A percentile compares a stretch with the other conserved stretches of the same genome.
These are phyloP conservation scores for Plasmodium relictum DNA, from an alignment of 169 alveolate species.

Conservation along the genomic window DNA sequence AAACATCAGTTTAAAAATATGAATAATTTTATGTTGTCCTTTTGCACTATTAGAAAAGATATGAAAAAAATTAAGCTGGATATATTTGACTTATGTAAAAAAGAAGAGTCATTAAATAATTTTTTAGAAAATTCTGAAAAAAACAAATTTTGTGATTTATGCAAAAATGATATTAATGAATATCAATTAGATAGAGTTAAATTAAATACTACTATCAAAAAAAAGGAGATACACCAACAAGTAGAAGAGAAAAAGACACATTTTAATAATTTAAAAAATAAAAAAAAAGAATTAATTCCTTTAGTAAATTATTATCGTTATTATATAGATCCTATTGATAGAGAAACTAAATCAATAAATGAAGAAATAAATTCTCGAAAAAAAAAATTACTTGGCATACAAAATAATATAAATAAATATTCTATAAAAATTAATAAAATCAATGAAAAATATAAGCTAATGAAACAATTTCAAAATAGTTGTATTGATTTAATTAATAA, in stretches of 20 bases:
- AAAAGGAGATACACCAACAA: neutral
- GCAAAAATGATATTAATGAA: neutral
- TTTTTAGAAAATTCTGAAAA: neutral
- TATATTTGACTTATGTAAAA: conserved; percentile 3
- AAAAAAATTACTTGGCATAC: conserved; percentile 10
- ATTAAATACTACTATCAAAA: neutral
- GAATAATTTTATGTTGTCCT: neutral
- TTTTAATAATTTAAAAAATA: conserved; percentile 8
- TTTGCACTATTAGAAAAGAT: neutral
- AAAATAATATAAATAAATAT: conserved; percentile 12
- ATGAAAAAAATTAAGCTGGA: conserved; percentile 18
- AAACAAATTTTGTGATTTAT: neutral
- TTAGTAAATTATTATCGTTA: conserved; percentile 5
- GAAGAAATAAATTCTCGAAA: neutral
- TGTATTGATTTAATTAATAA: conserved; percentile 10
- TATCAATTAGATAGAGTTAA: neutral
- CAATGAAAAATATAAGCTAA: conserved; percentile 3
- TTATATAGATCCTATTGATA: conserved; percentile 16
- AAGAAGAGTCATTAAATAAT: conserved; percentile 15
- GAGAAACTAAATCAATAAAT: neutral
- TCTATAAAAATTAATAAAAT: conserved; percentile 14
- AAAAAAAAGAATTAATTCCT: conserved; percentile 9
- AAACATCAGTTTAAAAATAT: neutral
- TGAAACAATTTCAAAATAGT: neutral
- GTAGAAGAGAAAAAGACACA: conserved; percentile 10